Evolutionary conservation across 441 rosid species (phyloP), one percentile per base, ranked within the genome.

Genomic region (Mallotus repandus): DNA sequence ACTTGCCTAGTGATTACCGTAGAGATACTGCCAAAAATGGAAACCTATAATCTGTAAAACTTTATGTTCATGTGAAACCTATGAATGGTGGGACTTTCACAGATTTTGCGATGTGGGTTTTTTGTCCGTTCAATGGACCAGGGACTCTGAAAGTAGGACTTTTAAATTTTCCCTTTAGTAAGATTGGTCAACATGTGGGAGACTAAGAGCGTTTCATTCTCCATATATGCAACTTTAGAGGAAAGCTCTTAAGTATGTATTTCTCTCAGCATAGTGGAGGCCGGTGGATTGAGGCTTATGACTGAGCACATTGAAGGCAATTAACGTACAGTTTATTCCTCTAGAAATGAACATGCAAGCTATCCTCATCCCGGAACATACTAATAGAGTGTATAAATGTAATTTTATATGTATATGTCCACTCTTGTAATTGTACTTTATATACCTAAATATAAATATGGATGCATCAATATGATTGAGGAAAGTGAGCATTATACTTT

Each of bases 191-290:
- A 81, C 97, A 94, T 76, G 89, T 92, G 9, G 87, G 93, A 21
- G 98, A 92, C 55, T 92, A 96, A 96, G 99, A 92, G 79, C 98
- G 92, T 79, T 87, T 88, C 79, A 94, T 98, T 68, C 90, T 92
- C 66, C 82, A 97, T 1, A 79, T 91, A 77, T 77, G 93, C 85
- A 94, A 92, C 86, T 91, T 91, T 68, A 84, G 84, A 0, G 94
- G 96, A 50, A 93, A 86, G 79, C 89, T 92, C 1, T 81, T 88
- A 87, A 83, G 88, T 62, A 53, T 89, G 64, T 94, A 90, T 82
- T 90, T 90, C 84, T 94, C 98, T 13, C 98, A 94, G 78, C 97
- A 92, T 82, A 91, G 97, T 38, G 93, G 91, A 4, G 99, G 99
- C 8, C 79, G 86, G 67, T 92, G 97, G 98, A 81, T 89, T 18